phyloP scores from a whole-genome alignment of 345 rosid species.

The Ailanthus altissimus region DNA sequence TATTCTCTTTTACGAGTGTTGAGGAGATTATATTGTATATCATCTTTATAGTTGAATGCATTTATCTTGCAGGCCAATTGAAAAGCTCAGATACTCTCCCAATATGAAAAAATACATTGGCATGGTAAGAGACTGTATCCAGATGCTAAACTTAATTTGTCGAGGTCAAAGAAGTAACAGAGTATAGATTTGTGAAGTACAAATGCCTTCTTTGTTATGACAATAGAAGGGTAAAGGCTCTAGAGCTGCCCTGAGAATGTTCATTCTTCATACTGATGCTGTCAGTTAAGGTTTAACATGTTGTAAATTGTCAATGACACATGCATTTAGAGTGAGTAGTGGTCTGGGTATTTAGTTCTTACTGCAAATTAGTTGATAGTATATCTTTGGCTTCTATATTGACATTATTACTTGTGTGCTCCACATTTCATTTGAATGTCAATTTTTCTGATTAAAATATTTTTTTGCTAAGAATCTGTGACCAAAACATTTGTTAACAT shows the following conservation, averaged over 20 bases:
- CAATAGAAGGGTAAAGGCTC: neutral
- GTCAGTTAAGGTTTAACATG: neutral
- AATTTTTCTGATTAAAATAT: neutral
- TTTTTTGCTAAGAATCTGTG: too few species aligned
- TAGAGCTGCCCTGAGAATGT: neutral
- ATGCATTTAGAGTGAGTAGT: neutral
- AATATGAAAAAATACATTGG: conserved; percentile 98
- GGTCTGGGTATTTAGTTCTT: neutral
- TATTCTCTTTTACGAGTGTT: neutral
- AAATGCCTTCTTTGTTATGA: neutral
- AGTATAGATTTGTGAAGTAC: neutral
- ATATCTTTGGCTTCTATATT: neutral
- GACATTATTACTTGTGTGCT: neutral
- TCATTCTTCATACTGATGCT: neutral
- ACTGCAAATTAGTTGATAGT: neutral
- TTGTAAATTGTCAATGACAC: neutral
- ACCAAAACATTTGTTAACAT: neutral
- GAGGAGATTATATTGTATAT: neutral
- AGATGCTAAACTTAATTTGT: conserved; percentile 17
- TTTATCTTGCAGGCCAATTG: conserved; percentile 74
- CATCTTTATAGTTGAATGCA: conserved; percentile 10
- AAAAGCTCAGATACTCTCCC: conserved; percentile 82
- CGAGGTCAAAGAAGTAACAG: neutral
- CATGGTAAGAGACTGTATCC: conserved; percentile 61
- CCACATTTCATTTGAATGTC: conserved; percentile 4